Evolutionary conservation across 306 rosid genomes (phyloP).

Genomic region (Quercus dentata): DNA sequence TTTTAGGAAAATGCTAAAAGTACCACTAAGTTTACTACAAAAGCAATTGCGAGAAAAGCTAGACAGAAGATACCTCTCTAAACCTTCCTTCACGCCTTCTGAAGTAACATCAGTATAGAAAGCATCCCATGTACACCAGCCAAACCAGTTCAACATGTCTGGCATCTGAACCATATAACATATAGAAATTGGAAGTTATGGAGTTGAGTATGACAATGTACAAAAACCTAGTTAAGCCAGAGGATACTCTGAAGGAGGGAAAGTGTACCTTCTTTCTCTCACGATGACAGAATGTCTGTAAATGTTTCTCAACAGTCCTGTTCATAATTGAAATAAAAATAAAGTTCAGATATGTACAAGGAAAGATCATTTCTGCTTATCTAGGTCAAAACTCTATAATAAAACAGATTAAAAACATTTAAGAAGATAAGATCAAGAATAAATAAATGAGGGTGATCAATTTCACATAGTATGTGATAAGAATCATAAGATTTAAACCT

Average conservation of each 20-base stretch:
- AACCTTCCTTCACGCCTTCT: slow-evolving; percentile 77
- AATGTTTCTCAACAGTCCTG: slow-evolving; percentile 79
- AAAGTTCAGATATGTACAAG: not conserved
- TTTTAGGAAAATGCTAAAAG: not conserved
- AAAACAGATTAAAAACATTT: too few relatives aligned
- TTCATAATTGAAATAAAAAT: slow-evolving; percentile 3
- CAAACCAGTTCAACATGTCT: slow-evolving; percentile 90
- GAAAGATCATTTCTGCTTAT: not conserved
- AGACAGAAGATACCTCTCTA: slow-evolving; percentile 45
- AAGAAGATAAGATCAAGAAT: too few relatives aligned
- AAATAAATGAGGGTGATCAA: not conserved
- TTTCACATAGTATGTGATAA: not conserved
- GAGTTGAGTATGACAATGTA: not conserved
- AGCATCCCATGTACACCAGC: slow-evolving; percentile 99
- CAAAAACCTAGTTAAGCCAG: not conserved
- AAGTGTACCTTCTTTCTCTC: slow-evolving; percentile 78
- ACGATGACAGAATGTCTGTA: slow-evolving; percentile 74
- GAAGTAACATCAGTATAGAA: slow-evolving; percentile 79
- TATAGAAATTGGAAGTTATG: not conserved
- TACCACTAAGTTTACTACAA: not conserved
- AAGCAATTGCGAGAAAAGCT: slow-evolving; percentile 1
- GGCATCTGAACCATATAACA: slow-evolving; percentile 65
- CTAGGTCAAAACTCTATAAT: not conserved
- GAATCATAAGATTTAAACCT: not conserved
- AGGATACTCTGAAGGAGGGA: not conserved